phyloP scores from a whole-genome alignment of 2,329 filamentous ascomycete genomes.

The Beauveria bassiana region DNA sequence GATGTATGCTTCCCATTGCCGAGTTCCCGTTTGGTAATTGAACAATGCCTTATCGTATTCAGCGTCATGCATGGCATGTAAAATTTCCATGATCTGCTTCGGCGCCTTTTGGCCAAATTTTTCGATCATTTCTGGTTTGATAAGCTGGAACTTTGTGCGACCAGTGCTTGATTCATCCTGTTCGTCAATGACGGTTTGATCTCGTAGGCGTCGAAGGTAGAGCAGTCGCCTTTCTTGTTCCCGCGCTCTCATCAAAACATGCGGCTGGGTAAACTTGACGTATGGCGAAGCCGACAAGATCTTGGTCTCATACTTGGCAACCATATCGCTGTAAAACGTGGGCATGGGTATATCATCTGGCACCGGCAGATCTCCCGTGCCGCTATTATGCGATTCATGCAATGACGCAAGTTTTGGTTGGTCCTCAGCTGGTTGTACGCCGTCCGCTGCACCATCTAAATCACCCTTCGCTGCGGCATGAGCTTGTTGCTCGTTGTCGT shows the following conservation, averaged over 20 bases:
- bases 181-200: constrained; percentile 60
- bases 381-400: constrained; percentile 37
- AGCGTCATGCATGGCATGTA: constrained; percentile 90
- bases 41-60: constrained; percentile 94
- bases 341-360: constrained; percentile 77
- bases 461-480: constrained; percentile 25
- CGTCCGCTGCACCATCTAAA: constrained; percentile 21
- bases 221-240: constrained; percentile 81
- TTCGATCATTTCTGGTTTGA: constrained; percentile 93
- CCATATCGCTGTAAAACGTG: constrained; percentile 91
- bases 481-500: constrained; percentile 29
- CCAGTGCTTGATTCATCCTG: constrained; percentile 52
- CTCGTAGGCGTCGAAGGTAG: constrained; percentile 73
- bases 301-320: constrained; percentile 86
- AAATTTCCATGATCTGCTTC: constrained; percentile 81
- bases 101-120: constrained; percentile 72
- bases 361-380: constrained; percentile 47
- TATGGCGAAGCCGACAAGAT: constrained; percentile 93
- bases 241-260: constrained; percentile 83
- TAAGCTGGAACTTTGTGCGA: constrained; percentile 74
- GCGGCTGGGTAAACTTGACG: constrained; percentile 89
- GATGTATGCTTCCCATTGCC: constrained; percentile 94
- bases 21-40: constrained; percentile 87
- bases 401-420: constrained; percentile 25
- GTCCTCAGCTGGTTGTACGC: constrained; percentile 18